Percentiles rank a stretch among this genome's conserved stretches.
These are phyloP conservation scores for Trematosphaeria pertusa DNA, from an alignment of 2,329 filamentous ascomycete species.

Conservation along the genomic window DNA sequence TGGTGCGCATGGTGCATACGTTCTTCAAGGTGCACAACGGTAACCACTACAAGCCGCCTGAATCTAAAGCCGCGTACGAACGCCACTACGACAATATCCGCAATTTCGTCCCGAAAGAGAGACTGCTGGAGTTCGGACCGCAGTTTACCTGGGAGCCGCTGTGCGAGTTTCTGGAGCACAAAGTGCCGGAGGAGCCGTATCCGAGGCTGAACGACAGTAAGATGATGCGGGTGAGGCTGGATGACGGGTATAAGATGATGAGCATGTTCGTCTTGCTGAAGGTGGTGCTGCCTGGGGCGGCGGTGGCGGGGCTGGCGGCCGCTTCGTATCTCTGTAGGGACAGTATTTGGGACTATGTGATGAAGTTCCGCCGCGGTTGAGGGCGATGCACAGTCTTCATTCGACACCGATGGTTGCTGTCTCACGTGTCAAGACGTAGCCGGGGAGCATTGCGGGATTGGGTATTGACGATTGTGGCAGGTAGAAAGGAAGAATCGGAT, in stretches of 20 bases:
- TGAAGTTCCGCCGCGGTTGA: too few species aligned
- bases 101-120: slow-evolving; percentile 23
- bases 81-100: slow-evolving; percentile 21
- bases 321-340: too few species aligned
- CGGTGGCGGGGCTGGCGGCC: too few species aligned
- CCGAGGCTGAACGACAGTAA: slow-evolving; percentile 18
- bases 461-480: too few species aligned
- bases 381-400: too few species aligned
- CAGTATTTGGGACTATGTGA: too few species aligned
- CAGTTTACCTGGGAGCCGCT: slow-evolving; percentile 31
- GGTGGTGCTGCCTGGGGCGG: too few species aligned
- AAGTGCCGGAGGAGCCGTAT: slow-evolving; percentile 23
- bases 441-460: too few species aligned
- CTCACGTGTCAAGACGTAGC: too few species aligned
- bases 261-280: too few species aligned
- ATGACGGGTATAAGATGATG: not conserved
- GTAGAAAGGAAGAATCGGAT: too few species aligned
- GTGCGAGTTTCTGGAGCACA: slow-evolving; percentile 30
- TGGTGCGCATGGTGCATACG: slow-evolving; percentile 16
- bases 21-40: slow-evolving; percentile 20
- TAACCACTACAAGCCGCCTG: slow-evolving; percentile 12
- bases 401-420: too few species aligned
- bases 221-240: not conserved
- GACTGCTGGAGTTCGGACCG: slow-evolving; percentile 26
- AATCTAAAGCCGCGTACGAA: slow-evolving; percentile 22